phyloP scores from a whole-genome alignment of 257 asterid genomes.

The Osmanthus fragrans region DNA sequence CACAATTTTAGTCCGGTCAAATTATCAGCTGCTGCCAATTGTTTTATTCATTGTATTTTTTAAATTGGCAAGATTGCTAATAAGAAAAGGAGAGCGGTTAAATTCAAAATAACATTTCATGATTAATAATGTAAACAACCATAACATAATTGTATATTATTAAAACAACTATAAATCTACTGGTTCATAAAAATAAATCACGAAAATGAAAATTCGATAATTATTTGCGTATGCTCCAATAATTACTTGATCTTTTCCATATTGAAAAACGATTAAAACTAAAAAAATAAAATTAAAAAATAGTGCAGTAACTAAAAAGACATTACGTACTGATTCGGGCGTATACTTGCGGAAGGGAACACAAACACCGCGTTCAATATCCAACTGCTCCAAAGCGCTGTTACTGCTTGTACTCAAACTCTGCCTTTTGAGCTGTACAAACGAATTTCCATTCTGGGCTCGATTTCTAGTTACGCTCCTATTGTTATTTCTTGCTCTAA shows the following conservation, averaged over 20 bases:
- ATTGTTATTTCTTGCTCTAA: slow-evolving; percentile 11
- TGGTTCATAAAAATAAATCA: not conserved
- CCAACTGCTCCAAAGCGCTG: slow-evolving; percentile 85
- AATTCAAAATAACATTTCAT: no score
- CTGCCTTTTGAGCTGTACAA: slow-evolving; percentile 32
- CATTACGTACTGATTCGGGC: slow-evolving; percentile 60
- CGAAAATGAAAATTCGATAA: not conserved
- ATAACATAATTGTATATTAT: not conserved
- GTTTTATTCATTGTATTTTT: not conserved
- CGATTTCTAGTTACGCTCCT: slow-evolving; percentile 31
- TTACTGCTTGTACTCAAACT: slow-evolving; percentile 31
- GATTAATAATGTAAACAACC: not conserved
- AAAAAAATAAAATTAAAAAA: not conserved
- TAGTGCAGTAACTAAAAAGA: not conserved
- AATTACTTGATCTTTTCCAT: not conserved
- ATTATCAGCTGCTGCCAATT: not conserved
- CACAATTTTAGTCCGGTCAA: not conserved
- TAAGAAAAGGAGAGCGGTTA: not conserved
- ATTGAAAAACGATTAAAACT: not conserved
- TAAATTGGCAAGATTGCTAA: not conserved
- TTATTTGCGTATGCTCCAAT: slow-evolving; percentile 13
- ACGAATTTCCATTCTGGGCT: slow-evolving; percentile 37
- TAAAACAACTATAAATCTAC: not conserved
- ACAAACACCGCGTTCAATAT: slow-evolving; percentile 89
- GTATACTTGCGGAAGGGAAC: slow-evolving; percentile 85